Evolutionary conservation across 495 filamentous ascomycete species (phyloP).

Genomic region (Penicillium turbatum): DNA sequence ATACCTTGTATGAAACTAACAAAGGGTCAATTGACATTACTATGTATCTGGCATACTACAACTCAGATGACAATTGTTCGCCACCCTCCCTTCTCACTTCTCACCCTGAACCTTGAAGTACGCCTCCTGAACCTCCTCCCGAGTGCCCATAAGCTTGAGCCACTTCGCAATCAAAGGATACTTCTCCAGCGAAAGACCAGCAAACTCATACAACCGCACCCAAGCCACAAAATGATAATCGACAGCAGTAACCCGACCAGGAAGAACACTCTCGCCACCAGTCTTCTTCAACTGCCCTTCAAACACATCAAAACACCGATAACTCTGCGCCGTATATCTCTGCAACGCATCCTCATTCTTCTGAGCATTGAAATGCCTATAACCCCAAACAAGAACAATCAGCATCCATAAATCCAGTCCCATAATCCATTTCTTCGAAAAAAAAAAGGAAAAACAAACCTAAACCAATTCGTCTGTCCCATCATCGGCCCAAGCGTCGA

Average conservation of each 20-base stretch:
- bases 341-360: conserved; percentile 40
- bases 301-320: conserved; percentile 40
- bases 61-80: no score
- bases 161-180: conserved; percentile 33
- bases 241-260: conserved; percentile 32
- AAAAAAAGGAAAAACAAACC: conserved; percentile 7
- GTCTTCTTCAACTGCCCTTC: conserved; percentile 40
- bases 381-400: neutral
- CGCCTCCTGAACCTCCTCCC: conserved; percentile 28
- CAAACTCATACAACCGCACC: conserved; percentile 36
- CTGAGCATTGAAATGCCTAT: conserved; percentile 25
- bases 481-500: conserved; percentile 41
- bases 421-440: neutral
- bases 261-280: conserved; percentile 34
- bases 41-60: no score
- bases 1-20: no score
- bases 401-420: no score
- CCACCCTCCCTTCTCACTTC: neutral
- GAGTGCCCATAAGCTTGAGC: conserved; percentile 23
- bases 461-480: conserved; percentile 43
- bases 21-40: no score
- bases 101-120: conserved; percentile 22
- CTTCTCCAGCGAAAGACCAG: conserved; percentile 38
- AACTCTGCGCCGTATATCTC: conserved; percentile 35
- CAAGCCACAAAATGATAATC: conserved; percentile 47